Evolutionary conservation across 2,329 filamentous ascomycete species (phyloP), one percentile per base, ranked within the genome.

Genomic region (Penicillium rolfsii): DNA sequence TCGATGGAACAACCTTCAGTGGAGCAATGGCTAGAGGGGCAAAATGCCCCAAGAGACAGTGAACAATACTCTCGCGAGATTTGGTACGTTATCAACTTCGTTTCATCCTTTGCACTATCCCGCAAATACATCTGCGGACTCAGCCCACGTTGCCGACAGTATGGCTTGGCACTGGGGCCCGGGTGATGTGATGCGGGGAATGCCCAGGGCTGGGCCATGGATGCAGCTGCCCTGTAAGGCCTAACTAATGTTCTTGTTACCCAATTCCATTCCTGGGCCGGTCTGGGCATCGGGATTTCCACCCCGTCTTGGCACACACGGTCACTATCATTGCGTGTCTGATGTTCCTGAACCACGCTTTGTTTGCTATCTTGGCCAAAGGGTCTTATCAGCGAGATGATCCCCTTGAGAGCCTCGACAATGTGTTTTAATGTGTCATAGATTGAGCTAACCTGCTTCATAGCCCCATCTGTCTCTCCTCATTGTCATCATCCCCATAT

Each of bases 391-490:
- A 52, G 40, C 30, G 2, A 48, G 8, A 24, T 19, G 7, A 24
- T 30, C 16, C 26, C 28, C 16, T 48, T 48, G 28, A 38, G 22
- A 48, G 28, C 52, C 11, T 57, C 52, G 33, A 22, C 48, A 7
- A 6, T 36, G 22, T 16, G 8, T 54, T 41, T 54, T 22, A 1
- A 22, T 53, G 35, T 40, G 50, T 53, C 35, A 50, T 38, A 35
- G 9, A 43, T 24, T 36, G 46, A 48, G 57, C 63, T 66, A 57
- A 70, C 62, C 62, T 56, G 62, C 35, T 28, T 58, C 56, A 48
- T 26, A 73, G 72, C 49, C 61, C 71, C 36, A 72, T 74, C 52
- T 74, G 71, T 53, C 71, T 73, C 52, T 72, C 66, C 7, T 53
- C 65, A 48, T 54, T 72, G 16, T 66, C 65, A 30, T 66, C 69